These are phyloP conservation scores for Pelargonium cotyledonis DNA, from an alignment of 441 rosid species.

Conservation along the genomic window DNA sequence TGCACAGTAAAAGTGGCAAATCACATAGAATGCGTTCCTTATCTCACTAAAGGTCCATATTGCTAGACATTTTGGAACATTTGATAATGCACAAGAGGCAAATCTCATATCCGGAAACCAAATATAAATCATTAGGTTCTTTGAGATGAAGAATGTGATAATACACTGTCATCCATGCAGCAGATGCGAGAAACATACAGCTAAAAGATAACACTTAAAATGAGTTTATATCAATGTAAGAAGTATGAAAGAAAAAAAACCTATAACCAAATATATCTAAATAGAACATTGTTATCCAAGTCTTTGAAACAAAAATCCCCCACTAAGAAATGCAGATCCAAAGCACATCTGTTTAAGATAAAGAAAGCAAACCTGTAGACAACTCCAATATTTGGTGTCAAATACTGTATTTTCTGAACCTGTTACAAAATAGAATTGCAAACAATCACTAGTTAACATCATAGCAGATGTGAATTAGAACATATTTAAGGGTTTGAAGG, in stretches of 20 bases:
- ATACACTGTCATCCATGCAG: neutral
- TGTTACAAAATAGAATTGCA: slow-evolving; percentile 26
- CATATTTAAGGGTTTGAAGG: neutral
- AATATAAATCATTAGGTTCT: neutral
- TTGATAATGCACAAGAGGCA: neutral
- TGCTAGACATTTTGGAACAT: neutral
- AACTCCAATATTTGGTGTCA: slow-evolving; percentile 92
- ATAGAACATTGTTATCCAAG: neutral
- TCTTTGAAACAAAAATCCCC: neutral
- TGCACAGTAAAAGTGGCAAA: neutral
- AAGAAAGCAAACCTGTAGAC: slow-evolving; percentile 73
- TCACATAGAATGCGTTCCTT: neutral
- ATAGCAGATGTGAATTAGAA: neutral
- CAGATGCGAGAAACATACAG: neutral
- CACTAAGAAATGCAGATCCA: neutral
- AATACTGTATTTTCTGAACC: slow-evolving; percentile 86
- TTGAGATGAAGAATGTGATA: neutral
- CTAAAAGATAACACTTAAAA: neutral
- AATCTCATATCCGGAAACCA: neutral
- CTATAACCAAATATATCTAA: too few species aligned
- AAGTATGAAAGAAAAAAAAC: neutral
- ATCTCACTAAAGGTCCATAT: neutral
- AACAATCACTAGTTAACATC: neutral
- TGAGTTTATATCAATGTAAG: neutral
- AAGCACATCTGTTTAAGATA: neutral